Base-by-base conservation (phyloP, 345 rosid genomes). In the Erysimum cheiranthoides region DNA sequence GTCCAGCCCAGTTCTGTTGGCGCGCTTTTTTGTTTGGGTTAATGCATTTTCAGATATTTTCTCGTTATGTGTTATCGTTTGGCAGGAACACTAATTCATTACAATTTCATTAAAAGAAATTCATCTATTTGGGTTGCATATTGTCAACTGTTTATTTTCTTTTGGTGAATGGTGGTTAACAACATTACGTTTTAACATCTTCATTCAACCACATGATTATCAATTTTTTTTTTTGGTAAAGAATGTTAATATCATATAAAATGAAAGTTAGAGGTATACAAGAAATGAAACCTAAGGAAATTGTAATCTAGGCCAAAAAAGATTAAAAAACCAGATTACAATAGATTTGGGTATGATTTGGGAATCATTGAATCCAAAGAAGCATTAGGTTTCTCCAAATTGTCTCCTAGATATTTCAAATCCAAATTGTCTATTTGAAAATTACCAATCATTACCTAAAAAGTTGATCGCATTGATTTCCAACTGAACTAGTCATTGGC, bases 391-490 rank as follows among this genome's bases (percentile, higher is more conserved):
- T n/a, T n/a, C n/a, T n/a, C n/a, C n/a, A n/a, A n/a, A n/a, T n/a
- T n/a, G 14, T 5, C 38, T 62, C 21, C 36, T 27, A 38, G 47
- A 43, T 6, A 18, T 3, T 61, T 21, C 66, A n/a, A 16, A 21
- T 61, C 28, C 43, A 11, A 17, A 35, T 39, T 17, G 60, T 54
- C 60, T 54, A n/a, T 56, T 31, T 7, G 45, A 35, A 59, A 58
- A 35, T 34, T 35, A 58, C 63, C 7, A 39, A 13, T 39, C 49
- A 60, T 38, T 38, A 61, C 17, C 47, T 61, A 38, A 4, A 36
- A 61, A 39, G 49, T 61, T 39, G 49, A 38, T 39, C 32, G 66
- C 66, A 39, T 61, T 61, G 32, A 39, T 42, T 21, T 38, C 49
- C 65, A 38, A 36, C 47, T 5, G 13, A 10, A 38, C 30, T 0